These are phyloP conservation scores for Turnera subulata DNA, from an alignment of 345 rosid genomes.

Conservation along the genomic window DNA sequence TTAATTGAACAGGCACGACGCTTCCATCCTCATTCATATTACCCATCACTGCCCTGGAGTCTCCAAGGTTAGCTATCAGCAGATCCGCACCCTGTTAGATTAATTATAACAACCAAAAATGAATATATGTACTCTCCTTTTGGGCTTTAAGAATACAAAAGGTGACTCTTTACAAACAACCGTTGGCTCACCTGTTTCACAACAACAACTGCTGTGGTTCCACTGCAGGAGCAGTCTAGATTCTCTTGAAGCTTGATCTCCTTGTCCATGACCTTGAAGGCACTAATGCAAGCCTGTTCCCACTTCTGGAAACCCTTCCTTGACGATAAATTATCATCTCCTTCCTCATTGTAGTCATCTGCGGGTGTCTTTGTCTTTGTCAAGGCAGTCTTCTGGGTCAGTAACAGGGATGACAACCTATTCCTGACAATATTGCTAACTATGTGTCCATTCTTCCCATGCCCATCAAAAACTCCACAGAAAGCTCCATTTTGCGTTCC, in stretches of 20 bases:
- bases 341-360: background rate
- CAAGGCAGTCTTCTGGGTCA: slow-evolving; percentile 44
- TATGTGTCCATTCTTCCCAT: slow-evolving; percentile 69
- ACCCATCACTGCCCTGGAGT: slow-evolving; percentile 78
- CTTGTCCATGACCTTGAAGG: slow-evolving; percentile 68
- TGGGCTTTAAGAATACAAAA: too few relatives aligned
- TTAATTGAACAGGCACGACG: slow-evolving; percentile 49
- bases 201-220: slow-evolving; percentile 77
- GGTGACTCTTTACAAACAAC: too few relatives aligned
- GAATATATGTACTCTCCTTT: too few relatives aligned
- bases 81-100: slow-evolving; percentile 56
- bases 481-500: slow-evolving; percentile 54
- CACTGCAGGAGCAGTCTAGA: slow-evolving; percentile 65
- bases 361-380: background rate
- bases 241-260: slow-evolving; percentile 55
- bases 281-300: slow-evolving; percentile 40
- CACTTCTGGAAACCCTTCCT: slow-evolving; percentile 28
- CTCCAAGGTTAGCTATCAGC: slow-evolving; percentile 81
- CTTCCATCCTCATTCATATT: slow-evolving; percentile 45
- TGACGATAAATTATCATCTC: slow-evolving; percentile 1
- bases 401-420: slow-evolving; percentile 50
- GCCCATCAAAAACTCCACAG: slow-evolving; percentile 86
- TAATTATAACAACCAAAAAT: background rate
- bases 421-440: slow-evolving; percentile 69
- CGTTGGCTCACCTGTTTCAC: slow-evolving; percentile 52